Base-by-base conservation (phyloP, 2,329 filamentous ascomycete genomes). In the Lojkania enalia region DNA sequence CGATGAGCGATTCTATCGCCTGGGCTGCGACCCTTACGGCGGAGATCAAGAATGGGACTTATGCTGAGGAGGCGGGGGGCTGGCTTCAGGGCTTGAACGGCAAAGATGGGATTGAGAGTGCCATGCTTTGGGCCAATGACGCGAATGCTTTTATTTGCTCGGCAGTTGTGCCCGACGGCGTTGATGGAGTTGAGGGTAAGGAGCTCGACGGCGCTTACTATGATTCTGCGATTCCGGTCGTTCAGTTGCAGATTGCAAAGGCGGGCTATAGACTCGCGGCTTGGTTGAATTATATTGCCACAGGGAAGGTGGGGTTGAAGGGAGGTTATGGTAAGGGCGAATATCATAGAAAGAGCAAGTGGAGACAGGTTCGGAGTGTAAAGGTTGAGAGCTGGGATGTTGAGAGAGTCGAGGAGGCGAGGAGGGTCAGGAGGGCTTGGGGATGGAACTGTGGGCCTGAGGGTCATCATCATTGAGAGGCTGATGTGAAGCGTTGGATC, bases 191-290 rank as follows among this genome's bases (percentile, higher is more conserved):
- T 1, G 52, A 66, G 20, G 61, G 55, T 5, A 57, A 64, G 35
- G 73, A 76, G 36, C 50, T 75, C 20, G 66, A 55, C 25, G 68
- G 66, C 2, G 55, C 39, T 0, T 71, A 71, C 47, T 69, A 67
- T 37, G 54, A 71, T 18, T 54, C 48, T 18, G 69, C 64, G 1
- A 64, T 73, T 15, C 63, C 68, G 2, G 69, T 71, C 2, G 61
- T 76, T 2, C 61, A 71, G 50, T 44, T 69, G 48, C 71, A 75
- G 61, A 70, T 77, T 39, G 72, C 73, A 1, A 75, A 73, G 58
- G 72, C 63, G 14, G 62, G 63, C 6, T 60, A 52, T 45, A 49
- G 63, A 29, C 42, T 69, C 9, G 64, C 62, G 5, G 62, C 63
- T 4, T 67, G 64, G 60, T 42, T 67, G 38, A 52, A 65, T 48